Evolutionary conservation across 1,284 basidiomycete genomes (phyloP).

Genomic region (Tylopilus microsporus): DNA sequence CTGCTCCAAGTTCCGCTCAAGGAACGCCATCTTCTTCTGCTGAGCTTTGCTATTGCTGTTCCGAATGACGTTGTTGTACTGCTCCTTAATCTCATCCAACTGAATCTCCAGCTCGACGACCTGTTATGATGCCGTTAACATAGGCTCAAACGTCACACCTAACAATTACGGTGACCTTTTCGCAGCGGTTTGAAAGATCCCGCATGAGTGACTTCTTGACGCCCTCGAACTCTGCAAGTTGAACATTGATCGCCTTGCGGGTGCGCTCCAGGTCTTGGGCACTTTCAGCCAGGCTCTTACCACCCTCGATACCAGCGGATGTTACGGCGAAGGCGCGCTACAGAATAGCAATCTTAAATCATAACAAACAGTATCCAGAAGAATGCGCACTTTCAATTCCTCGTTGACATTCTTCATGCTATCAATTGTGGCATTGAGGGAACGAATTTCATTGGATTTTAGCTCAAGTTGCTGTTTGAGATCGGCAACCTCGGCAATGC

Average conservation of each 20-base stretch:
- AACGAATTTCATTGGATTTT: conserved; percentile 80
- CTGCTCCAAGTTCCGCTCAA: conserved; percentile 96
- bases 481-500: conserved; percentile 81
- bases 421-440: conserved; percentile 83
- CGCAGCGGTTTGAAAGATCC: conserved; percentile 98
- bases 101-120: conserved; percentile 99
- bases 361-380: neutral
- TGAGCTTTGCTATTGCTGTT: conserved; percentile 98
- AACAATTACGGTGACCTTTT: conserved; percentile 66
- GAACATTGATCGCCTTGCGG: conserved; percentile 93
- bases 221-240: conserved; percentile 96
- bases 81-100: conserved; percentile 97
- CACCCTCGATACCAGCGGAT: conserved; percentile 92
- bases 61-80: conserved; percentile 97
- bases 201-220: conserved; percentile 99
- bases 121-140: conserved; percentile 39
- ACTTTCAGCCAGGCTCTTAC: conserved; percentile 93
- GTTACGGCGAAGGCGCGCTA: conserved; percentile 95
- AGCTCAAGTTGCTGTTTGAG: conserved; percentile 90
- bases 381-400: conserved; percentile 78
- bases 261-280: conserved; percentile 96
- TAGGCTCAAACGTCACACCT: conserved; percentile 1
- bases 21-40: conserved; percentile 98
- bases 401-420: conserved; percentile 95
- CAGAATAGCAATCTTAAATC: conserved; percentile 10